Conservation (phyloP, 1,139 yeast species). For the Lodderomyces pseudojiufengensis region DNA sequence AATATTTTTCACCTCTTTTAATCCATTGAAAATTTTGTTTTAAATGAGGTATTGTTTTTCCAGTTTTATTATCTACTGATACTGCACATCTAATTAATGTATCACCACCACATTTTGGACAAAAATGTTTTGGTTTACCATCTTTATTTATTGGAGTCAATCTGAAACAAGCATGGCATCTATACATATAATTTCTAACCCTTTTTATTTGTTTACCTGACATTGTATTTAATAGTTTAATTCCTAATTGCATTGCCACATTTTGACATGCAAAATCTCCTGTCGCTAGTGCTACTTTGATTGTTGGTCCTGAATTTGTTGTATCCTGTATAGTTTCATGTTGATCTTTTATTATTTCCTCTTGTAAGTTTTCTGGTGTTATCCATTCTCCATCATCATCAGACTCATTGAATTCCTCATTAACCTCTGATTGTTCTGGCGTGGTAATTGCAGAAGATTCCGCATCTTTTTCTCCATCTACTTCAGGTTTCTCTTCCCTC, state of each 20-base stretch:
- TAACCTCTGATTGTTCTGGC: slow-evolving; percentile 15
- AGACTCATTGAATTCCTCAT: slow-evolving; percentile 50
- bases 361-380: slow-evolving; percentile 77
- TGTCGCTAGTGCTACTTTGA: slow-evolving; percentile 80
- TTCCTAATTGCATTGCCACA: slow-evolving; percentile 86
- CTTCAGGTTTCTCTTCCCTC: slow-evolving; percentile 14
- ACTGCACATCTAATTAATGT: slow-evolving; percentile 90
- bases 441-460: no score
- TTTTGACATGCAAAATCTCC: slow-evolving; percentile 98
- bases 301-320: slow-evolving; percentile 22
- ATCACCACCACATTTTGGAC: slow-evolving; percentile 95
- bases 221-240: slow-evolving; percentile 78
- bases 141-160: slow-evolving; percentile 72
- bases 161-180: slow-evolving; percentile 96
- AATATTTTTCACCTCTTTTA: slow-evolving; percentile 77
- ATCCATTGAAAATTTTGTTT: slow-evolving; percentile 94
- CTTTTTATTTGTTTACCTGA: slow-evolving; percentile 83
- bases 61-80: slow-evolving; percentile 73
- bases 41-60: slow-evolving; percentile 84
- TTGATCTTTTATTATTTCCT: slow-evolving; percentile 62
- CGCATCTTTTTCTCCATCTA: not conserved
- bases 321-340: slow-evolving; percentile 41
- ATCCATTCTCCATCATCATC: slow-evolving; percentile 96
- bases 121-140: slow-evolving; percentile 79
- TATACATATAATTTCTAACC: slow-evolving; percentile 86